Evolutionary conservation across 1,139 yeast genomes (phyloP).

Genomic region (Geotrichum australiense): DNA sequence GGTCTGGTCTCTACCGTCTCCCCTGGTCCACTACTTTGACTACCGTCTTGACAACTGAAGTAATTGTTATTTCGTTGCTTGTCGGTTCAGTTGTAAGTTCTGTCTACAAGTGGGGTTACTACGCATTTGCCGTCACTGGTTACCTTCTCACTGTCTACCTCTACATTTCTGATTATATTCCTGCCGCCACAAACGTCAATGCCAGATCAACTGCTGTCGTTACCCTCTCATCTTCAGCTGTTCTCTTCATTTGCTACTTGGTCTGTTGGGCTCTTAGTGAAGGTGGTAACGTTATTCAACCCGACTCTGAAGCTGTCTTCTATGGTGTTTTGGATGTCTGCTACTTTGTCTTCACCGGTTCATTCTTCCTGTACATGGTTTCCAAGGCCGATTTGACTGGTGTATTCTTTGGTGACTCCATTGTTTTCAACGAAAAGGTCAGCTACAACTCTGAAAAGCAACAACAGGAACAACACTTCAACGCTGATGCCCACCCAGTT

Average conservation of each 20-base stretch:
- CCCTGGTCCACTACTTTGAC: slow-evolving; percentile 36
- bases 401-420: too few relatives aligned
- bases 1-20: slow-evolving; percentile 43
- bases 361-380: too few relatives aligned
- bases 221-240: slow-evolving; percentile 22
- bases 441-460: too few relatives aligned
- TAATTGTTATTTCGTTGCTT: slow-evolving; percentile 47
- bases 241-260: slow-evolving; percentile 42
- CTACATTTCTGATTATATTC: too few relatives aligned
- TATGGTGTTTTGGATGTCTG: slow-evolving; percentile 55
- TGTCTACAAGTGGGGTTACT: slow-evolving; percentile 64
- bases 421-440: too few relatives aligned
- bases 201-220: slow-evolving; percentile 13
- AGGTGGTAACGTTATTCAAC: slow-evolving; percentile 61
- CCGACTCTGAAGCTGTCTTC: slow-evolving; percentile 61
- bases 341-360: too few relatives aligned
- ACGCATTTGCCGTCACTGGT: slow-evolving; percentile 37
- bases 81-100: slow-evolving; percentile 50
- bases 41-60: slow-evolving; percentile 42
- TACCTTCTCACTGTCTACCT: slow-evolving; percentile 23
- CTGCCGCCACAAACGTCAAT: too few relatives aligned
- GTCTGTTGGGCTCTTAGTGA: slow-evolving; percentile 57
- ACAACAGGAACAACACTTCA: too few relatives aligned
- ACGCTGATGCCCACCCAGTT: too few relatives aligned
- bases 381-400: too few relatives aligned